These are phyloP conservation scores for Blastomyces emzantsi DNA, from an alignment of 2,329 filamentous ascomycete species.

Conservation along the genomic window DNA sequence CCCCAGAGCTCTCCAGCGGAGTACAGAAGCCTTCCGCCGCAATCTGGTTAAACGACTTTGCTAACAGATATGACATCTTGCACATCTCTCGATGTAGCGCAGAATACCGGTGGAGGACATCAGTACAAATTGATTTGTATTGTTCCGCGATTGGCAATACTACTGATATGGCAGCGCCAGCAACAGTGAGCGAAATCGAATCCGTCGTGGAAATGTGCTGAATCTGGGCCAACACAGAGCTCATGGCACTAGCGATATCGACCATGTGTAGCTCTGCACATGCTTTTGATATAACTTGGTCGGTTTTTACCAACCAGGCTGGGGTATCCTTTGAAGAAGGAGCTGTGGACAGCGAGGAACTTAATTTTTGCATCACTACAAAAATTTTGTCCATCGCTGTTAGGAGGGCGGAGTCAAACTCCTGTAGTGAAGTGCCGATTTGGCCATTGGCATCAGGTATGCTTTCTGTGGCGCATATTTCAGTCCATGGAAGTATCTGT, in stretches of 20 bases:
- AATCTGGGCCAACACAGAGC: constrained; percentile 39
- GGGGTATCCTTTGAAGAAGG: constrained; percentile 53
- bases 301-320: constrained; percentile 54
- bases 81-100: constrained; percentile 61
- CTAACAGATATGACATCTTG: constrained; percentile 65
- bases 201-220: constrained; percentile 39
- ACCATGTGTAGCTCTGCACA: constrained; percentile 52
- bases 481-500: constrained; percentile 59
- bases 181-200: constrained; percentile 35
- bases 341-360: constrained; percentile 46
- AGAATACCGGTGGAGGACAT: constrained; percentile 50
- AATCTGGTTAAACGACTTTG: constrained; percentile 68
- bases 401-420: constrained; percentile 52
- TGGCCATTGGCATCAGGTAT: constrained; percentile 13
- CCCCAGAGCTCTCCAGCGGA: constrained; percentile 69
- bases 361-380: constrained; percentile 66
- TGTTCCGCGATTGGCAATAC: constrained; percentile 64
- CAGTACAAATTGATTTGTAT: constrained; percentile 55
- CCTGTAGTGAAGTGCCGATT: constrained; percentile 25
- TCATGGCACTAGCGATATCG: constrained; percentile 44
- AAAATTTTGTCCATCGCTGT: constrained; percentile 65
- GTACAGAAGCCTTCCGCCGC: constrained; percentile 84
- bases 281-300: constrained; percentile 44
- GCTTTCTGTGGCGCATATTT: constrained; percentile 22
- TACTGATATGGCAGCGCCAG: constrained; percentile 51